Evolutionary conservation across 78 protist genomes (phyloP), one percentile per base, ranked within the genome.

Genomic region (Speleostelium caveatum): DNA sequence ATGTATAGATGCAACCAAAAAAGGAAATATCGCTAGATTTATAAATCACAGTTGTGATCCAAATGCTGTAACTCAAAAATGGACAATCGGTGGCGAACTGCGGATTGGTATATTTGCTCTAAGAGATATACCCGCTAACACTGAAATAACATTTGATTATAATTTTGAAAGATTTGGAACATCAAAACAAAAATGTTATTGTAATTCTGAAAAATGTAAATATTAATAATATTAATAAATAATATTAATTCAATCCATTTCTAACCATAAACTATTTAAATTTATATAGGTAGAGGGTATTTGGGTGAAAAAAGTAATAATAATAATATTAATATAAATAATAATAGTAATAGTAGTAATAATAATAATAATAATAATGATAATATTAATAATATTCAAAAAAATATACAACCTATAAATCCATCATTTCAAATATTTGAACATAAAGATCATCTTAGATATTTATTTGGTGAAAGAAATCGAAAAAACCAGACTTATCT

Each of bases 61-160:
- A 33, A 94, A 94, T 45, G 86, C 95, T 69, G 74, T 56, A 55
- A 92, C 96, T 16, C 95, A 96, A 68, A 96, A 93, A 65, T 94
- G 97, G 97, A 72, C 6, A 7, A 93, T 94, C 12, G 80, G 33
- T 32, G 95, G 95, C 24, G 96, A 95, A 49, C 42, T 33, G 55
- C 35, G 93, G 22, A 92, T 96, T 39, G 98, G 98, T 30, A 71
- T 96, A 6, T 96, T 94, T 59, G 93, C 97, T 41, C 71, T 83
- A 2, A 45, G 35, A 28, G 90, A 67, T 30, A 63, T 96, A 3
- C 35, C 26, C 10, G 16, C 62, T 0, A 95, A 93, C 26, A 66
- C 63, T 0, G 98, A 96, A 38, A 71, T 96, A 19, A 95, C 97
- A 16, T 95, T 94, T 28, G 97, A 96, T 69, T 96, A 96, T 73